A percentile compares a stretch with the other conserved stretches of the same genome.
phyloP scores from a whole-genome alignment of 345 rosid genomes.

The Brassica juncea region DNA sequence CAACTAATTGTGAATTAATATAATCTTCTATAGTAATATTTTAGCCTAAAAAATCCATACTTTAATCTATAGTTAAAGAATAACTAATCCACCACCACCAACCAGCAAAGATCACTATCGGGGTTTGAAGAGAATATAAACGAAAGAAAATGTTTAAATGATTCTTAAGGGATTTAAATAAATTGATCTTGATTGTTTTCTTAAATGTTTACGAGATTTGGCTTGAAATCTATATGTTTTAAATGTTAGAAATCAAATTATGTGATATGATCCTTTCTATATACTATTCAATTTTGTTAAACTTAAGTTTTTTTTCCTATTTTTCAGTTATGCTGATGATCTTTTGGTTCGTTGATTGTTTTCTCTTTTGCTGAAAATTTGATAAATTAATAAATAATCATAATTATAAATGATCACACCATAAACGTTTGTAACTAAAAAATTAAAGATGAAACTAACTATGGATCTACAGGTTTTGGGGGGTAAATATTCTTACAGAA shows the following conservation, averaged over 20 bases:
- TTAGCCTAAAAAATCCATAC: not conserved
- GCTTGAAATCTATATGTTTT: not conserved
- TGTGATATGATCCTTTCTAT: not conserved
- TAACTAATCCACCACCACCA: slow-evolving; percentile 15
- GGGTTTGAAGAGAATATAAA: slow-evolving; percentile 20
- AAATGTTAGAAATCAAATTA: not conserved
- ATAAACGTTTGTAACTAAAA: slow-evolving; percentile 4
- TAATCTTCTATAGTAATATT: not conserved
- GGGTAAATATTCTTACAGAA: not conserved
- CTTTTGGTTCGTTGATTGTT: not conserved
- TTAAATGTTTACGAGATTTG: not conserved
- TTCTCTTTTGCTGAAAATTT: slow-evolving; percentile 9
- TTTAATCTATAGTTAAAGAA: slow-evolving; percentile 23
- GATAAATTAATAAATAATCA: not conserved
- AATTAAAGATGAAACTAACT: not conserved
- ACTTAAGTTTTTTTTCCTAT: not conserved
- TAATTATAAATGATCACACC: slow-evolving; percentile 2
- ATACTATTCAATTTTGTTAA: not conserved
- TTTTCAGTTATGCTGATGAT: not conserved
- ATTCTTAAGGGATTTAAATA: slow-evolving; percentile 29
- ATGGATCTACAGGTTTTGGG: not conserved
- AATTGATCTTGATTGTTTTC: slow-evolving; percentile 6
- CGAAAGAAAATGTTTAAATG: slow-evolving; percentile 15
- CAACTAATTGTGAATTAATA: not conserved
- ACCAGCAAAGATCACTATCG: slow-evolving; percentile 13